phyloP scores from a whole-genome alignment of 2,329 filamentous ascomycete species.

The Westerdykella ornata region DNA sequence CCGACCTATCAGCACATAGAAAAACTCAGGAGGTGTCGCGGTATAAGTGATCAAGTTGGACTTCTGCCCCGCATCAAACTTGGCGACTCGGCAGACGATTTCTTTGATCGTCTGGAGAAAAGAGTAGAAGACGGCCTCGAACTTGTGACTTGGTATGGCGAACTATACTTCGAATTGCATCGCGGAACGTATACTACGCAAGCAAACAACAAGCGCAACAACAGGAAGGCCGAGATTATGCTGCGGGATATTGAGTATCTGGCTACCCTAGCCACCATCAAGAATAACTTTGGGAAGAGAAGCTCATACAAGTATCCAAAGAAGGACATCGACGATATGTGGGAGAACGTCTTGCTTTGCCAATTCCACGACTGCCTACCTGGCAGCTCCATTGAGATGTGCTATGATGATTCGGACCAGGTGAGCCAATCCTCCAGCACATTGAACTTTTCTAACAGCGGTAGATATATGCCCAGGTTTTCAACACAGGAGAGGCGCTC shows the following conservation, averaged over 20 bases:
- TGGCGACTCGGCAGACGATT: constrained; percentile 86
- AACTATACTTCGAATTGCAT: constrained; percentile 96
- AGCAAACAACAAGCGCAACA: constrained; percentile 94
- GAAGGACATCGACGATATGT: constrained; percentile 88
- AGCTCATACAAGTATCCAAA: constrained; percentile 79
- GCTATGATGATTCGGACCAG: constrained; percentile 90
- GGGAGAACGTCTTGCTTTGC: constrained; percentile 84
- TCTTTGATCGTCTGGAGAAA: constrained; percentile 78
- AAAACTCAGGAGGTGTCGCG: constrained; percentile 86
- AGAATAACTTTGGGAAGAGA: constrained; percentile 45
- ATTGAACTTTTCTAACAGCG: constrained; percentile 13
- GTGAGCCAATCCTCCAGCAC: constrained; percentile 19
- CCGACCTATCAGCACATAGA: constrained; percentile 92
- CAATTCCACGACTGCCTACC: constrained; percentile 98
- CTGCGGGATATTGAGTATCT: constrained; percentile 83
- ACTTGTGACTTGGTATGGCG: constrained; percentile 94
- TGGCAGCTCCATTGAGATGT: constrained; percentile 94
- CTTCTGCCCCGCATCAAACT: constrained; percentile 80
- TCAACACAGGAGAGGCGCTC: constrained; percentile 65
- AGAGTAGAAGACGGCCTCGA: constrained; percentile 61
- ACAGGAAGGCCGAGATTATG: constrained; percentile 76
- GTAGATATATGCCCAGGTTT: constrained; percentile 71
- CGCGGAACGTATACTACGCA: constrained; percentile 96
- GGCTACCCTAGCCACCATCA: constrained; percentile 76
- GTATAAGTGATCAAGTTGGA: constrained; percentile 80